Evolutionary conservation across 805 yeast species (phyloP).

Genomic region (Candida hungchunana): DNA sequence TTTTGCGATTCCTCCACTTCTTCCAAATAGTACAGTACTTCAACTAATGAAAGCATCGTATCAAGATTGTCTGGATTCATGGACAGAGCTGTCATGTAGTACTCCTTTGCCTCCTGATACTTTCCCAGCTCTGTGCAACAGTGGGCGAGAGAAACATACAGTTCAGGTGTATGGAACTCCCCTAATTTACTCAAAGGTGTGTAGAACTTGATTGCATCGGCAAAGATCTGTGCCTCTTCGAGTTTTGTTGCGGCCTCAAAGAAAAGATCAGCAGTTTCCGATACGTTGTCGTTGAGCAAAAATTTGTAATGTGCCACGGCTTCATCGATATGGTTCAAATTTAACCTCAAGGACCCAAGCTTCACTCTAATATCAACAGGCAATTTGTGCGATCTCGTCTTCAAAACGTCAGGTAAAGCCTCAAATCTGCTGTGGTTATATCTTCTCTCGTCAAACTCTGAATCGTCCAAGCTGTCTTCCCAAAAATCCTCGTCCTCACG

Average conservation of each 20-base stretch:
- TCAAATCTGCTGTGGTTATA: slow-evolving; percentile 41
- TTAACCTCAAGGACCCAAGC: slow-evolving; percentile 69
- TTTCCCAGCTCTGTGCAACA: slow-evolving; percentile 75
- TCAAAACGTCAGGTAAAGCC: slow-evolving; percentile 33
- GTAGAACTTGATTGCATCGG: slow-evolving; percentile 73
- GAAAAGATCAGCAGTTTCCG: slow-evolving; percentile 67
- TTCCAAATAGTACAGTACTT: slow-evolving; percentile 65
- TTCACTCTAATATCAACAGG: slow-evolving; percentile 89
- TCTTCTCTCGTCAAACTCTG: slow-evolving; percentile 80
- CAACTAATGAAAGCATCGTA: slow-evolving; percentile 74
- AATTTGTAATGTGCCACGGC: slow-evolving; percentile 67
- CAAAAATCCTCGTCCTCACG: slow-evolving; percentile 50
- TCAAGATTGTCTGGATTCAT: slow-evolving; percentile 64
- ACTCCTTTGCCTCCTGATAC: slow-evolving; percentile 57
- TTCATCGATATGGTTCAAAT: slow-evolving; percentile 58
- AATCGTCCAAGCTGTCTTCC: slow-evolving; percentile 53
- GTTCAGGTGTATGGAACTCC: slow-evolving; percentile 46
- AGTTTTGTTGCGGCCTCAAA: slow-evolving; percentile 72
- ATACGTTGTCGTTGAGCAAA: slow-evolving; percentile 51
- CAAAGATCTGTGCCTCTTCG: slow-evolving; percentile 61
- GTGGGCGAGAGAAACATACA: slow-evolving; percentile 55
- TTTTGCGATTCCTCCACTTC: slow-evolving; percentile 53
- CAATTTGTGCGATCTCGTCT: slow-evolving; percentile 40
- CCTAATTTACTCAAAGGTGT: slow-evolving; percentile 51
- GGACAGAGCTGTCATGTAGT: slow-evolving; percentile 50